phyloP scores from a whole-genome alignment of 129 eudicot genomes.

The Flaveria linearis region DNA sequence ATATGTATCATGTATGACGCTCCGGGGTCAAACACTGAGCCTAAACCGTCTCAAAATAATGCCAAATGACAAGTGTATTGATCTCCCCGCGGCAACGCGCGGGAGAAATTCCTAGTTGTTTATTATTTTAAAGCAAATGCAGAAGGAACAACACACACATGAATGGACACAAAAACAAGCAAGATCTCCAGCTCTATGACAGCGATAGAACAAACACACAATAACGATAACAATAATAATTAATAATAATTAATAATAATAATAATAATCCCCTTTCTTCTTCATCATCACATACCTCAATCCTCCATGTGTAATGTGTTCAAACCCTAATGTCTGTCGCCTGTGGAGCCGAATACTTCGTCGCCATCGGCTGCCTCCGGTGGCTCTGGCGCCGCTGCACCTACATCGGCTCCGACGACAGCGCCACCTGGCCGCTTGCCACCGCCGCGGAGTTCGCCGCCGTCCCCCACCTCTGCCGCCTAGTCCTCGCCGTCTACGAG shows the following conservation, averaged over 20 bases:
- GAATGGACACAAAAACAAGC: background rate
- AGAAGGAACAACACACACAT: background rate
- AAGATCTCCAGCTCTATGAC: background rate
- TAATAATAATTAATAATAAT: background rate
- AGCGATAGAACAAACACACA: background rate
- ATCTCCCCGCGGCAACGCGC: too few species aligned
- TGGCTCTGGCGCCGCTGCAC: conserved; percentile 93
- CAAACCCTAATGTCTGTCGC: conserved; percentile 55
- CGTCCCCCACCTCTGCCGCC: conserved; percentile 75
- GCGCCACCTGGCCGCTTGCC: conserved; percentile 78
- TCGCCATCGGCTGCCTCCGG: conserved; percentile 66
- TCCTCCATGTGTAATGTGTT: background rate
- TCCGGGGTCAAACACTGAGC: too few species aligned
- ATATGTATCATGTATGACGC: too few species aligned
- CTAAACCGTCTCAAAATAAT: too few species aligned
- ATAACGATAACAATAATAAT: too few species aligned
- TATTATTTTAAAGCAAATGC: too few species aligned
- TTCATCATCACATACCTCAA: background rate
- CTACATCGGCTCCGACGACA: conserved; percentile 80
- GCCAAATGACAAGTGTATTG: too few species aligned
- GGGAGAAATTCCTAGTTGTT: too few species aligned
- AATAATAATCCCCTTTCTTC: background rate
- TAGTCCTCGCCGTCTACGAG: conserved; percentile 80
- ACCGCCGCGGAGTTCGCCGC: conserved; percentile 65
- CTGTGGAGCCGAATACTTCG: conserved; percentile 77